Conservation (phyloP, 176 grass and related monocot genomes). For the Rhynchospora pubera region DNA sequence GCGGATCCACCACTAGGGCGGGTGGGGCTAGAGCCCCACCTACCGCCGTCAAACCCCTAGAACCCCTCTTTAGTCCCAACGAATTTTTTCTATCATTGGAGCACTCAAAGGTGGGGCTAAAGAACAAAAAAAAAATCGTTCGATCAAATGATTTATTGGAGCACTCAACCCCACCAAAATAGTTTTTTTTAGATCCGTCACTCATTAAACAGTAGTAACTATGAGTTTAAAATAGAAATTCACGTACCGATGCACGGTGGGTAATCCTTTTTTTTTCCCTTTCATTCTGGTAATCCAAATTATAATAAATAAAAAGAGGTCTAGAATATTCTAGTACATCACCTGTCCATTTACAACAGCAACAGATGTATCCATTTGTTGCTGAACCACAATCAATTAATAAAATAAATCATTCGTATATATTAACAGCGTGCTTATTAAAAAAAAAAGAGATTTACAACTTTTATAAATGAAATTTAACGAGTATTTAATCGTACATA, state of each 20-base stretch:
- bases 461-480: neutral
- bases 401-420: neutral
- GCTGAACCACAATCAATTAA: neutral
- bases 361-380: neutral
- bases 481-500: neutral
- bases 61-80: too few relatives aligned
- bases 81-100: too few relatives aligned
- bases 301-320: neutral
- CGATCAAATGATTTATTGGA: too few relatives aligned
- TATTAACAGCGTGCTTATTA: neutral
- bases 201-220: too few relatives aligned
- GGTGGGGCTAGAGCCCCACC: too few relatives aligned
- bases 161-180: too few relatives aligned
- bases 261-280: neutral
- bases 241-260: neutral
- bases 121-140: too few relatives aligned
- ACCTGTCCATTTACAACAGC: neutral
- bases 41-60: too few relatives aligned
- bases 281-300: neutral
- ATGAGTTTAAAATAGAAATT: too few relatives aligned
- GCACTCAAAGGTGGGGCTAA: too few relatives aligned
- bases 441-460: neutral
- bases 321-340: slow-evolving; percentile 3
- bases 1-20: too few relatives aligned
- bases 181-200: too few relatives aligned